Conservation (phyloP, 306 rosid species). For the Fragaria iinumae region DNA sequence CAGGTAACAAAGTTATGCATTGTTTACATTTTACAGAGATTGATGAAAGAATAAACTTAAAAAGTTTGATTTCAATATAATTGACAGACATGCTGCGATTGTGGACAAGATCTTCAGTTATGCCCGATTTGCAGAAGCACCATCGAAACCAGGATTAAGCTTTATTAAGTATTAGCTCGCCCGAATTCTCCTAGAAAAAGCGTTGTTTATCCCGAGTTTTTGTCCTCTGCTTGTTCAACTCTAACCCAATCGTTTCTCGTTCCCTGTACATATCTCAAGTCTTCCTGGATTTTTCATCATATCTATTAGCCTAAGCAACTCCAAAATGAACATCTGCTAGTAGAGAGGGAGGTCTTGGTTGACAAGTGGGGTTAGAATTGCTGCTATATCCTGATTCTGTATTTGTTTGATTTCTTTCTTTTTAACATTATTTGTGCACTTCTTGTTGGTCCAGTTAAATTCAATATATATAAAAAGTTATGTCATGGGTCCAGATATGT, state of each 20-base stretch:
- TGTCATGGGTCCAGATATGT: neutral
- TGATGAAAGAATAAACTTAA: slow-evolving; percentile 12
- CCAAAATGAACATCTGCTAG: neutral
- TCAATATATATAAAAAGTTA: neutral
- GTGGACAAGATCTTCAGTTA: slow-evolving; percentile 66
- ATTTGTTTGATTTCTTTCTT: neutral
- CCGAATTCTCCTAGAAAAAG: slow-evolving; percentile 5
- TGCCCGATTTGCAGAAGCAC: slow-evolving; percentile 88
- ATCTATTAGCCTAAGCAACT: neutral
- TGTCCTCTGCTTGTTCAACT: slow-evolving; percentile 20
- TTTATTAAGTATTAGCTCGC: slow-evolving; percentile 43
- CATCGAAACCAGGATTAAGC: slow-evolving; percentile 69
- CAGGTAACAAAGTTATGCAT: slow-evolving; percentile 47
- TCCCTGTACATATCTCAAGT: slow-evolving; percentile 49
- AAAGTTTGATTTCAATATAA: neutral
- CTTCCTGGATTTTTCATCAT: slow-evolving; percentile 3
- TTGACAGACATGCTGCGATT: slow-evolving; percentile 87
- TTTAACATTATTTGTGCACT: neutral
- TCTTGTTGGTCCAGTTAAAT: neutral
- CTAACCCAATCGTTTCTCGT: slow-evolving; percentile 8
- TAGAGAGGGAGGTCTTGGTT: neutral
- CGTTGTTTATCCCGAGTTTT: slow-evolving; percentile 9
- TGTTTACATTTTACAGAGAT: slow-evolving; percentile 14
- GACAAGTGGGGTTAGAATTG: neutral
- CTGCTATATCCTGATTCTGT: neutral